phyloP scores from a whole-genome alignment of 164 flowering plant genomes.

The Nymphaea thermarum region DNA sequence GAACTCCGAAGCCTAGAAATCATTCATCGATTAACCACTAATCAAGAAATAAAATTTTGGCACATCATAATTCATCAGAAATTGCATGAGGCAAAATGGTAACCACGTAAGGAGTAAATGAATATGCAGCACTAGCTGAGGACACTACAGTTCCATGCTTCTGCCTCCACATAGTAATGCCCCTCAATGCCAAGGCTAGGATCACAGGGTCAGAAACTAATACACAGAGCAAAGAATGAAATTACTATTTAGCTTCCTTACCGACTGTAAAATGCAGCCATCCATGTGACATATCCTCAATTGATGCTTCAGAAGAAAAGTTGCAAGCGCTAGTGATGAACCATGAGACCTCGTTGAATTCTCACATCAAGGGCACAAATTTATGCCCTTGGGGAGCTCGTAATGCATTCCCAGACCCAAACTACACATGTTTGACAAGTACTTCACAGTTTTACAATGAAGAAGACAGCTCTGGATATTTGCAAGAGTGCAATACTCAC shows the following conservation, averaged over 20 bases:
- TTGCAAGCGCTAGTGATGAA: constrained; percentile 30
- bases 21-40: not conserved
- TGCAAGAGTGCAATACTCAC: too few relatives aligned
- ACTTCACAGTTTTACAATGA: too few relatives aligned
- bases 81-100: not conserved
- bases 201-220: not conserved
- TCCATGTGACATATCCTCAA: constrained; percentile 36
- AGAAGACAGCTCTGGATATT: too few relatives aligned
- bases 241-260: constrained; percentile 18
- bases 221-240: not conserved
- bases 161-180: not conserved
- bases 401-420: not conserved
- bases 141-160: constrained; percentile 1
- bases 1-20: constrained; percentile 33
- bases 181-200: not conserved
- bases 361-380: not conserved
- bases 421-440: not conserved
- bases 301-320: constrained; percentile 41
- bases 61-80: not conserved
- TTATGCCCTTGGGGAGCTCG: not conserved
- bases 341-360: not conserved
- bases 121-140: constrained; percentile 21
- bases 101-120: not conserved
- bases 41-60: not conserved
- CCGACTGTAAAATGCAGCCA: constrained; percentile 44